Evolutionary conservation across 805 yeast species (phyloP), one percentile per base, ranked within the genome.

Genomic region (Hanseniaspora thailandica): DNA sequence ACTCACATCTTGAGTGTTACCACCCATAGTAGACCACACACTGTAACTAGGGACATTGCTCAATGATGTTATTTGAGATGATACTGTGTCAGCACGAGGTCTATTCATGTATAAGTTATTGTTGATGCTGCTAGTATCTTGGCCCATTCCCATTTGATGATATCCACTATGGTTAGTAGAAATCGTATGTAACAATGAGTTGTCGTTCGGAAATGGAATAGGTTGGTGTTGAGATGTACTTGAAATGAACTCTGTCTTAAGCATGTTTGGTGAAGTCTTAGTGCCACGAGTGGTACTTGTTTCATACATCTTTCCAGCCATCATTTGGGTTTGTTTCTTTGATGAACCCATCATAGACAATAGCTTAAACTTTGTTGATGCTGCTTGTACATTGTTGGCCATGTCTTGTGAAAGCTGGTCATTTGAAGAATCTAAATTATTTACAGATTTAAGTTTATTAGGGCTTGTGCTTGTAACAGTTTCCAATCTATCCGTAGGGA

Each of bases 41-140:
- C 57, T 7, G 61, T 55, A 10, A 63, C 62, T 45, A 15, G 55
- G 39, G 30, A 51, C 49, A 45, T 51, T 45, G 25, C 49, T 51
- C 15, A 69, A 66, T 0, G 66, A 60, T n/a, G 69, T 66, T 19
- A 66, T 61, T 56, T 67, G 69, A 4, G 70, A 67, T 1, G 65
- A 61, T 35, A 63, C 61, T 4, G 70, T 67, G 47, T 66, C 63
- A 36, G 66, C 61, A 53, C 70, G 62, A 22, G 69, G 62, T 52
- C 70, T 63, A 7, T 65, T 60, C 36, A 59, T 59, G 15, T 55
- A 54, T 20, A 49, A n/a, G 20, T 50, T 56, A 23, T 33, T 34
- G 40, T 17, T 28, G n/a, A 43, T 17, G 25, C 34, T 20, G 20
- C 25, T 19, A 28, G 2, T 35, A 10, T 50, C 54, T 26, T 33